Conservation (phyloP, 305 asterid genomes). For the Fraxinus sp. region DNA sequence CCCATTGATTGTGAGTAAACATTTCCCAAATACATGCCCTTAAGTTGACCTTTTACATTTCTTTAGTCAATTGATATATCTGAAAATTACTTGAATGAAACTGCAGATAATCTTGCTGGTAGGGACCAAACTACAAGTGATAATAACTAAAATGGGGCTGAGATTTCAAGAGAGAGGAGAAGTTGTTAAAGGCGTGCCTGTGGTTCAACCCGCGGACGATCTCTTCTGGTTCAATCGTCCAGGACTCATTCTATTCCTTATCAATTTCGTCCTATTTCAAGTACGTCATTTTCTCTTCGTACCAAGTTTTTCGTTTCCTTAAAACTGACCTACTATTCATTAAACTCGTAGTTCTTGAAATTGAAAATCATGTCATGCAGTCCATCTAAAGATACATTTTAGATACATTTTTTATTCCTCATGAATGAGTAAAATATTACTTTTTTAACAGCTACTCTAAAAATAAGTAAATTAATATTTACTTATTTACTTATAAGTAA, state of each 20-base stretch:
- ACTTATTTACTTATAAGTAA: background rate
- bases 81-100: background rate
- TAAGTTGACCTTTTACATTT: conserved; percentile 17
- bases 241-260: conserved; percentile 64
- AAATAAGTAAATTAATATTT: background rate
- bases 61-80: background rate
- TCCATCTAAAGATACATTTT: too few relatives aligned
- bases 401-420: too few relatives aligned
- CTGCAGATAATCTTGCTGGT: conserved; percentile 68
- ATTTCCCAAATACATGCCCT: background rate
- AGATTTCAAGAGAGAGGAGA: conserved; percentile 73
- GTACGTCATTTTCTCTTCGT: conserved; percentile 26
- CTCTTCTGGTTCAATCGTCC: conserved; percentile 91
- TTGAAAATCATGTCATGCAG: background rate
- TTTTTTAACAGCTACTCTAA: background rate
- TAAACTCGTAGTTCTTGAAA: background rate
- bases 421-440: background rate
- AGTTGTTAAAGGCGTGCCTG: conserved; percentile 68
- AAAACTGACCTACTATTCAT: background rate
- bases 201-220: conserved; percentile 72
- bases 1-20: conserved; percentile 71
- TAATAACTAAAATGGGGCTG: conserved; percentile 84
- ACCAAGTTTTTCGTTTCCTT: background rate
- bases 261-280: conserved; percentile 90
- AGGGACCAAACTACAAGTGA: conserved; percentile 84